Evolutionary conservation across 1,284 basidiomycete genomes (phyloP).

Genomic region (Trichosporon ovoides): DNA sequence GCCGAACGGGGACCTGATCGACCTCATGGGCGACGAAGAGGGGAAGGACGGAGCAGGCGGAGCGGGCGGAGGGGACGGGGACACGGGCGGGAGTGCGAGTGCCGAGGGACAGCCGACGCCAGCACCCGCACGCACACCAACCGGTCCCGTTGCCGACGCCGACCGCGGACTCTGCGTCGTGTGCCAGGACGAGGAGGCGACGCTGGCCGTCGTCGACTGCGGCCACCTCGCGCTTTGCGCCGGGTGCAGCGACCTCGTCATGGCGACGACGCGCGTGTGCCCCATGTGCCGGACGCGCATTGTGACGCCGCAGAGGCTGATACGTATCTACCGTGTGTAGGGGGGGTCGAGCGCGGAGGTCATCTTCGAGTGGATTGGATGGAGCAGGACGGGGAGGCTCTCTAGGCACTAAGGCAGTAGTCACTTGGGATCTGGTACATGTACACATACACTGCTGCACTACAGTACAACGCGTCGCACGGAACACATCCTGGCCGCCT

Average conservation of each 20-base stretch:
- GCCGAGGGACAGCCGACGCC: not conserved
- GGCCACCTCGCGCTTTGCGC: constrained; percentile 79
- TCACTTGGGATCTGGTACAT: no score
- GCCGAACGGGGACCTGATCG: constrained; percentile 6
- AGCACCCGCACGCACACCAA: constrained; percentile 22
- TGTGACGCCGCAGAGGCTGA: constrained; percentile 59
- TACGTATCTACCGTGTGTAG: constrained; percentile 58
- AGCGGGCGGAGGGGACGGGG: constrained; percentile 20
- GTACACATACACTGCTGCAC: no score
- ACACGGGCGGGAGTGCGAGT: constrained; percentile 14
- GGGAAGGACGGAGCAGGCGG: not conserved
- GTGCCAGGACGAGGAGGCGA: constrained; percentile 85
- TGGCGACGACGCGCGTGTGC: constrained; percentile 72
- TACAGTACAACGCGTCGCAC: no score
- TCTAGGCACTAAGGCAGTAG: no score
- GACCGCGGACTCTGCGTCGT: constrained; percentile 79
- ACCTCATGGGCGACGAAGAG: constrained; percentile 1
- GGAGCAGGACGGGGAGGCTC: no score
- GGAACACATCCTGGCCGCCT: not conserved
- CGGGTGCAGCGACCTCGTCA: constrained; percentile 73
- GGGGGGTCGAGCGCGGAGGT: no score
- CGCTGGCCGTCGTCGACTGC: constrained; percentile 82
- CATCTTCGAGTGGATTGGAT: no score
- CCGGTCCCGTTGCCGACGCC: constrained; percentile 45
- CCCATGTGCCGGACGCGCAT: constrained; percentile 80